Percentiles rank a stretch among this genome's conserved stretches.
Evolutionary conservation across 805 yeast species (phyloP).

Genomic region (Lachancea nothofagi): DNA sequence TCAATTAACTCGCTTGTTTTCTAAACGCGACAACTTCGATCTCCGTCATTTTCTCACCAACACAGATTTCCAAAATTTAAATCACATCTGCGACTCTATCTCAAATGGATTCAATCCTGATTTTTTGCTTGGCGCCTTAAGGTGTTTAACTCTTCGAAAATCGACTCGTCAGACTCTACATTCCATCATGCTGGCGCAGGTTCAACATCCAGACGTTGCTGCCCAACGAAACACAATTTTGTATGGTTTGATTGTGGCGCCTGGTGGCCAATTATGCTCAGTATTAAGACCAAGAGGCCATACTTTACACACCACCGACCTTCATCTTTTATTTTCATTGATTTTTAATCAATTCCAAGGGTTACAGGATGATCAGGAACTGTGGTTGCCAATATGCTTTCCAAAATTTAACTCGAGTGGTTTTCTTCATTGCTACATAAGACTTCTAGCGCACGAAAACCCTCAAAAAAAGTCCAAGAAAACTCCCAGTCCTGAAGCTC

Average conservation of each 20-base stretch:
- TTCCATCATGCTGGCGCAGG: conserved; percentile 19
- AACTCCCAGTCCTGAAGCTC: not conserved
- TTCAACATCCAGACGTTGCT: conserved; percentile 20
- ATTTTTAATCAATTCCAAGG: conserved; percentile 44
- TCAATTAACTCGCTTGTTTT: conserved; percentile 62
- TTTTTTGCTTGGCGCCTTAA: conserved; percentile 58
- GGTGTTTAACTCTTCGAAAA: conserved; percentile 54
- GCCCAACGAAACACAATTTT: conserved; percentile 48
- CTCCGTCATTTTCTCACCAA: conserved; percentile 68
- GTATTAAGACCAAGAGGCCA: conserved; percentile 75
- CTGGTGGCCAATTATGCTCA: conserved; percentile 58
- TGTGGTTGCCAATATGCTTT: conserved; percentile 91
- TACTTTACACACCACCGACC: conserved; percentile 72
- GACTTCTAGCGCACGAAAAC: conserved; percentile 39
- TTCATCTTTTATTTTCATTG: conserved; percentile 67
- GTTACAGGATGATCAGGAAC: conserved; percentile 49
- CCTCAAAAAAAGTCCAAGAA: no score
- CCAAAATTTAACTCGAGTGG: conserved; percentile 89
- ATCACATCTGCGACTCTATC: conserved; percentile 53
- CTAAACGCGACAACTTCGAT: conserved; percentile 73
- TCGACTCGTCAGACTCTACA: conserved; percentile 50
- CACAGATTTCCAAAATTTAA: conserved; percentile 67
- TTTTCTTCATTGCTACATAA: conserved; percentile 75
- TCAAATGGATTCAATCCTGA: conserved; percentile 50
- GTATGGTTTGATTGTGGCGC: conserved; percentile 67